These are phyloP conservation scores for Magnusiomyces magnusii DNA, from an alignment of 1,139 yeast species.

Conservation along the genomic window DNA sequence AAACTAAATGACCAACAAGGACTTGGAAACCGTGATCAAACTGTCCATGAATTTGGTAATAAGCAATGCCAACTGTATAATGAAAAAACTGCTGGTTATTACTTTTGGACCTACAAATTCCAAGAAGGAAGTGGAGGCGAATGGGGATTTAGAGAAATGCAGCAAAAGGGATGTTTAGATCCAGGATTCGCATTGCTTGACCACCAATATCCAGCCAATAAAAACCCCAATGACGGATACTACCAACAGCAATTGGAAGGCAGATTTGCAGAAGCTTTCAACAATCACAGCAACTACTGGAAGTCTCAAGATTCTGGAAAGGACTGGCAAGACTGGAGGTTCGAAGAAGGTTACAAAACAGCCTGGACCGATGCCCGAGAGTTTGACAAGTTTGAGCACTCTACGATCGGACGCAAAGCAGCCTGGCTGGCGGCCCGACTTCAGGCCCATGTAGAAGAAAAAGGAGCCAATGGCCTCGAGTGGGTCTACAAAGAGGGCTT, in stretches of 20 bases:
- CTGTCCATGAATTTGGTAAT: constrained; percentile 39
- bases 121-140: constrained; percentile 89
- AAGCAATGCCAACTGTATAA: constrained; percentile 43
- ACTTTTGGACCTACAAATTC: constrained; percentile 89
- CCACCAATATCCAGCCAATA: constrained; percentile 9
- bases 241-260: constrained; percentile 37
- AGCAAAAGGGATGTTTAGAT: constrained; percentile 48
- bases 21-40: constrained; percentile 34
- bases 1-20: constrained; percentile 36
- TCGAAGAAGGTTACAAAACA: constrained; percentile 61
- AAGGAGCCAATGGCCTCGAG: constrained; percentile 46
- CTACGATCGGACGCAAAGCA: constrained; percentile 61
- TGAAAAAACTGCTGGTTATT: constrained; percentile 54
- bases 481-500: constrained; percentile 95
- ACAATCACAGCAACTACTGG: constrained; percentile 64
- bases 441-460: constrained; percentile 48
- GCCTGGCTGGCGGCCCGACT: constrained; percentile 58
- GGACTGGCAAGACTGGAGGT: constrained; percentile 74
- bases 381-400: constrained; percentile 63
- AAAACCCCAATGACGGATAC: constrained; percentile 12
- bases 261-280: constrained; percentile 36
- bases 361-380: constrained; percentile 67
- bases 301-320: constrained; percentile 47
- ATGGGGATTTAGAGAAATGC: constrained; percentile 87
- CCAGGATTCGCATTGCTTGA: constrained; percentile 7